Evolutionary conservation across 2,329 filamentous ascomycete genomes (phyloP), one percentile per base, ranked within the genome.

Genomic region (Periconia digitata): DNA sequence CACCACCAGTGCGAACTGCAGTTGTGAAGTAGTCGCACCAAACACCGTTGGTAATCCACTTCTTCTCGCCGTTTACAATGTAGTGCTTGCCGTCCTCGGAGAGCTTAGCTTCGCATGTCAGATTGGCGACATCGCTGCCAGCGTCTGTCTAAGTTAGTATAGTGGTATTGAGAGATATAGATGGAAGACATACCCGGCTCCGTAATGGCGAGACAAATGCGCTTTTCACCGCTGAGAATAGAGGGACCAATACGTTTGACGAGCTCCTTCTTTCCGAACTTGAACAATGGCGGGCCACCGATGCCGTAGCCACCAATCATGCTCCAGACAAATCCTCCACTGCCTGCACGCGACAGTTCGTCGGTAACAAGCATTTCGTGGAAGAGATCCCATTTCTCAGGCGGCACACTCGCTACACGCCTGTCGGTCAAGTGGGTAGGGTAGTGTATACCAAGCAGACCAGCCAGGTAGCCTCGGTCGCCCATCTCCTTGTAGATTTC

Each of bases 51-150:
- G 92, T 97, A 74, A 97, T 97, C 92, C 94, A 97, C 78, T 99
- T 99, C 87, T 99, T 97, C 84, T 96, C 92, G 46, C 94, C 94
- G 68, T 97, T 99, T 75, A 99, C 94, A 60, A 97, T 97, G 76
- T 95, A 99, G 77, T 97, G 90, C 80, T 97, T 97, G 67, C 94
- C 94, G 64, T 99, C 94, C 62, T 94, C 89, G 55, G 83, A 89
- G 49, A 97, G 82, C 80, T 96, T 96, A 21, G 94, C 94, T 79
- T 97, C 92, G 73, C 92, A 97, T 13, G 86, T 94, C 59, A 99
- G 72, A 75, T 96, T 97, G 50, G 94, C 94, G 8, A 99, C 94
- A 70, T 99, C 94, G 58, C 85, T 90, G 38, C 94, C 94, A 12
- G 92, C 94, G 75, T 97, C 92, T 51, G 88, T n/a, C 37, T 10